Evolutionary conservation across 306 rosid genomes (phyloP).

Genomic region (Cotoneaster glaucophyllus): DNA sequence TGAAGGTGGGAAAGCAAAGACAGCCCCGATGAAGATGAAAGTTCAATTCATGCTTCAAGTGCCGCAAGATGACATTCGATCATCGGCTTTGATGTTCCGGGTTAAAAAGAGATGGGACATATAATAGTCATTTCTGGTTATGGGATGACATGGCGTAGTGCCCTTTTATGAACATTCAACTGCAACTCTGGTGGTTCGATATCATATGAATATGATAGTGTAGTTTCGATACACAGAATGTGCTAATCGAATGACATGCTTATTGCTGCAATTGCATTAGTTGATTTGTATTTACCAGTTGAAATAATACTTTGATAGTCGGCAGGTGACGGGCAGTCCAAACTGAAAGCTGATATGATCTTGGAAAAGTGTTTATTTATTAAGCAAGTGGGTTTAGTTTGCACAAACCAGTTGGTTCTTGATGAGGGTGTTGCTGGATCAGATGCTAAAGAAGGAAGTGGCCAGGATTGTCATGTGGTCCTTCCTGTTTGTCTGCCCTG

Average conservation of each 20-base stretch:
- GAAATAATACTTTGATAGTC: background rate
- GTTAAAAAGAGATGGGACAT: constrained; percentile 96
- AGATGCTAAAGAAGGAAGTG: background rate
- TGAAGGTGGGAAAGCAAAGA: constrained; percentile 80
- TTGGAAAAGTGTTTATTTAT: background rate
- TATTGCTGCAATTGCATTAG: background rate
- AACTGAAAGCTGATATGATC: background rate
- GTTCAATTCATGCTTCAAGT: constrained; percentile 98
- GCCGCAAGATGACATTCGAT: constrained; percentile 78
- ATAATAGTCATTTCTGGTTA: background rate
- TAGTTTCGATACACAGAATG: background rate
- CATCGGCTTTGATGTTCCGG: constrained; percentile 80
- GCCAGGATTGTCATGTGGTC: background rate
- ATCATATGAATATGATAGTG: background rate
- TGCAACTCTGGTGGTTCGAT: background rate
- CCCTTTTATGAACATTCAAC: background rate
- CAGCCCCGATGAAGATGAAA: constrained; percentile 92
- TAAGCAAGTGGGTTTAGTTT: background rate
- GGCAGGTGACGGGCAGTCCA: background rate
- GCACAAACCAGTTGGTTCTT: background rate
- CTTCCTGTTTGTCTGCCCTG: background rate
- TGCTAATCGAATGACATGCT: background rate
- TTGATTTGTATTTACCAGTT: background rate
- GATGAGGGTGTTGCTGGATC: background rate
- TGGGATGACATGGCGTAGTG: constrained; percentile 14